These are phyloP conservation scores for Bruguiera parviflora DNA, from an alignment of 345 rosid species.

Conservation along the genomic window DNA sequence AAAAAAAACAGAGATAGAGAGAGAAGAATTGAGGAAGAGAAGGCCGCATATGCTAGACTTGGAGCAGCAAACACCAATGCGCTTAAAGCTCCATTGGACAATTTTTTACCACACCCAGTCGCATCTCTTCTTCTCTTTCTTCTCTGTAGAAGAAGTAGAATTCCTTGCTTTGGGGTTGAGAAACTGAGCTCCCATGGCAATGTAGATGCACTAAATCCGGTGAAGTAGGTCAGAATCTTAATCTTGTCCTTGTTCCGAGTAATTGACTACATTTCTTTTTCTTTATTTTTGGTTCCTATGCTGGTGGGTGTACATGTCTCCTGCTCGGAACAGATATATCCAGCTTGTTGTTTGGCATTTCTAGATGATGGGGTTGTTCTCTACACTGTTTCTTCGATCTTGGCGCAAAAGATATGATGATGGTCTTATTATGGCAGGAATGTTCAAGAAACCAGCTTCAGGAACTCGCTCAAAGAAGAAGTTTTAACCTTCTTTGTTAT, in stretches of 20 bases:
- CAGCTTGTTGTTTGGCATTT: no score
- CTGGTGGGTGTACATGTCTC: no score
- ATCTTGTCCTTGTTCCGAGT: conserved; percentile 14
- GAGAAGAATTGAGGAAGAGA: neutral
- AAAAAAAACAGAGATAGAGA: no score
- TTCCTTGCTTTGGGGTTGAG: conserved; percentile 8
- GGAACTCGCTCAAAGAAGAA: conserved; percentile 77
- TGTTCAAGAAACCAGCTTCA: conserved; percentile 77
- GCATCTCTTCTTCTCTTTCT: neutral
- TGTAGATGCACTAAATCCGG: conserved; percentile 26
- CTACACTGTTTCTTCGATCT: neutral
- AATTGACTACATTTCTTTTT: conserved; percentile 5
- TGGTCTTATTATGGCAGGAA: conserved; percentile 22
- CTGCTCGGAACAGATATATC: no score
- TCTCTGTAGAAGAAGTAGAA: neutral
- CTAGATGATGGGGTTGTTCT: neutral
- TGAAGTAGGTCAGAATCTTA: conserved; percentile 32
- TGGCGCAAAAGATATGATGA: neutral
- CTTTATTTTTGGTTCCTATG: no score
- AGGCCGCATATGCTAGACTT: neutral
- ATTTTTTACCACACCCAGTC: conserved; percentile 3
- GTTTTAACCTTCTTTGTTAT: conserved; percentile 68
- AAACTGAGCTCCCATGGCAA: conserved; percentile 23
- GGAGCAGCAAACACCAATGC: neutral
- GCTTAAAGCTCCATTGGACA: conserved; percentile 8